Conservation (phyloP, 1,284 basidiomycete genomes). For the Inonotus obliquus region DNA sequence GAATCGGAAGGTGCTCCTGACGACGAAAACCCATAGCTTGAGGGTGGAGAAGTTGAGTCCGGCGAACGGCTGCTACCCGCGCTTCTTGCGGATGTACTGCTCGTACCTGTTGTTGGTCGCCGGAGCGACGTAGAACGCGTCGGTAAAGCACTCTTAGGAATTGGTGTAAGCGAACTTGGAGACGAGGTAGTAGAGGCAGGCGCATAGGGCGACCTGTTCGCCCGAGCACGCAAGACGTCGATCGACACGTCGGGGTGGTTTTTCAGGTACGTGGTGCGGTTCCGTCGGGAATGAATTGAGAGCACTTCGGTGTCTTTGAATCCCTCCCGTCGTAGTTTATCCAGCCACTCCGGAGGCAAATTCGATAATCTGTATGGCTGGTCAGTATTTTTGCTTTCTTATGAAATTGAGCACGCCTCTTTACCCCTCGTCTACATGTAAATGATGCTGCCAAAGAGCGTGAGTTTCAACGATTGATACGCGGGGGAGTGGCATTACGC, state of each 20-base stretch:
- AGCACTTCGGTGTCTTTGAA: slow-evolving; percentile 19
- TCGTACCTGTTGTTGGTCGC: slow-evolving; percentile 60
- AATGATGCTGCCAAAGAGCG: slow-evolving; percentile 50
- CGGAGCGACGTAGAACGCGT: slow-evolving; percentile 42
- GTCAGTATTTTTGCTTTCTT: not conserved
- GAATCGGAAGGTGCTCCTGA: slow-evolving; percentile 33
- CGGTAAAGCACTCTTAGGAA: not conserved
- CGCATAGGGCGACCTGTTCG: slow-evolving; percentile 5
- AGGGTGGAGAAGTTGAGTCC: slow-evolving; percentile 10
- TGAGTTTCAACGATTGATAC: slow-evolving; percentile 9
- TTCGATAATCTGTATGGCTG: slow-evolving; percentile 47
- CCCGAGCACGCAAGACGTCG: slow-evolving; percentile 1
- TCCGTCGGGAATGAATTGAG: slow-evolving; percentile 16
- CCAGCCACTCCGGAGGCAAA: slow-evolving; percentile 65
- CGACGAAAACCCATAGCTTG: slow-evolving; percentile 29
- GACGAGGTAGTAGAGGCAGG: slow-evolving; percentile 9
- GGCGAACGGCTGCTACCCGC: slow-evolving; percentile 25
- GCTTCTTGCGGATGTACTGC: slow-evolving; percentile 43
- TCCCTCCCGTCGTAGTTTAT: slow-evolving; percentile 19
- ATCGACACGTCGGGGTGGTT: slow-evolving; percentile 16
- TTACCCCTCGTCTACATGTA: slow-evolving; percentile 74
- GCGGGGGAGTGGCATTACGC: slow-evolving; percentile 25
- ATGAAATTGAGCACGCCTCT: not conserved
- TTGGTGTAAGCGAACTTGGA: slow-evolving; percentile 8
- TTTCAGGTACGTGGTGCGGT: slow-evolving; percentile 18